Evolutionary conservation across 352 stramenopile species (phyloP), one percentile per base, ranked within the genome.

Genomic region (Pythium plurisporium): DNA sequence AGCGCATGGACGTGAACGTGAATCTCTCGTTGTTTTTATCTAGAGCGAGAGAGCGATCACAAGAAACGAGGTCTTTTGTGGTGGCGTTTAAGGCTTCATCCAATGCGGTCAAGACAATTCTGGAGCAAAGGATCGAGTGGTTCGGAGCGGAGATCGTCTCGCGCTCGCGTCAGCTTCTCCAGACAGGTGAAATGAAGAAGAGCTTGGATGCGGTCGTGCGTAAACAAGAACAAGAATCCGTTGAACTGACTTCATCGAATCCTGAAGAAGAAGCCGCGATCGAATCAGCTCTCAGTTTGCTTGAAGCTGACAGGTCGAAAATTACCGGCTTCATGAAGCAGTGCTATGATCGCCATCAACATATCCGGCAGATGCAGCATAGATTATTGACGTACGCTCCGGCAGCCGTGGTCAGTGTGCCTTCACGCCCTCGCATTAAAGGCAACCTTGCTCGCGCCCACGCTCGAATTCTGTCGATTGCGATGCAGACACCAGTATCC

Each of bases 11-110:
- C 52, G 79, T 86, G 38, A 91, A 91, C 31, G 83, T 95, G 41
- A 91, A 93, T 19, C 62, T 95, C 12, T 92, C 85, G n/a, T 55
- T 95, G 27, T 95, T 95, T 34, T 62, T 90, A 22, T 93, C 82
- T 10, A 69, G 85, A 4, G 81, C 82, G 8, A 75, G 92, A 70
- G 85, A 95, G 58, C 79, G 82, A 15, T 67, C 75, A 14, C 75
- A 87, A 47, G 77, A 88, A 42, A 85, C 77, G 0, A 74, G 70
- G 12, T 50, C 26, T 1, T 91, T 88, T 62, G 69, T 71, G 8
- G 56, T 62, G 12, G 47, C 73, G 22, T 74, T 85, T 22, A 76
- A 68, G 5, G 29, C 55, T 4, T 51, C 55, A 10, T 56, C 36
- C 19, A 41, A 10, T 6, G 9, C 34, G 12, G n/a, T 66, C 1